These are phyloP conservation scores for Moesziomyces antarcticus DNA, from an alignment of 1,284 basidiomycete genomes.

Conservation along the genomic window DNA sequence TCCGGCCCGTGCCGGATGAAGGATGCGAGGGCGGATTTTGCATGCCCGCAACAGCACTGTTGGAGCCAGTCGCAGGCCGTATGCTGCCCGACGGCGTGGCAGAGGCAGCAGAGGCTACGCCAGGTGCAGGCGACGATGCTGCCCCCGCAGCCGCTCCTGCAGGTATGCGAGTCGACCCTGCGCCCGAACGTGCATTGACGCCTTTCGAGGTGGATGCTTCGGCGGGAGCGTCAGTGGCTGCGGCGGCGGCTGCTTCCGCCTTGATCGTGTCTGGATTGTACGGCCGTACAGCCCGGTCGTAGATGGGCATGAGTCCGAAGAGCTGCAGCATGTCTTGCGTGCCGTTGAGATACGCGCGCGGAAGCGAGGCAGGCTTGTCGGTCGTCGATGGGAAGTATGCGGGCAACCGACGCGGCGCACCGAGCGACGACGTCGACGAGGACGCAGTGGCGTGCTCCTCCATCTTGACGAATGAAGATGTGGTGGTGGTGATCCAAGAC, in stretches of 20 bases:
- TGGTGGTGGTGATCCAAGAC: neutral
- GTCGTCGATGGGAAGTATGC: slow-evolving; percentile 39
- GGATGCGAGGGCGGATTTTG: slow-evolving; percentile 16
- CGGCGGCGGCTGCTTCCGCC: slow-evolving; percentile 13
- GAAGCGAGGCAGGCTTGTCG: slow-evolving; percentile 27
- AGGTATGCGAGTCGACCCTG: neutral
- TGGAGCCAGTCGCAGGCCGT: neutral
- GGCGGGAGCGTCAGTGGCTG: neutral
- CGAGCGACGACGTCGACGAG: slow-evolving; percentile 1
- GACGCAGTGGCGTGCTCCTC: slow-evolving; percentile 21
- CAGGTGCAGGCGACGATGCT: neutral
- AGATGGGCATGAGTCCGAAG: slow-evolving; percentile 56
- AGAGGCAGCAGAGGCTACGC: neutral
- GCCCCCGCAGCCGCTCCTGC: neutral
- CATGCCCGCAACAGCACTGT: slow-evolving; percentile 7
- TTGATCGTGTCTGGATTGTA: slow-evolving; percentile 44
- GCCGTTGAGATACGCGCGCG: slow-evolving; percentile 47
- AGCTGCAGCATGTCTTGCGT: slow-evolving; percentile 56
- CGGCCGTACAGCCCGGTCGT: slow-evolving; percentile 54
- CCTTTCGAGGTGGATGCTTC: no score
- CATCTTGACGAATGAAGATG: slow-evolving; percentile 10
- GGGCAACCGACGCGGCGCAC: slow-evolving; percentile 8
- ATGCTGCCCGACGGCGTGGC: slow-evolving; percentile 12
- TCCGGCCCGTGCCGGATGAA: slow-evolving; percentile 29
- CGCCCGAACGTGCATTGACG: neutral